Base-by-base conservation (phyloP, 2,329 filamentous ascomycete genomes). In the Alternaria panax region DNA sequence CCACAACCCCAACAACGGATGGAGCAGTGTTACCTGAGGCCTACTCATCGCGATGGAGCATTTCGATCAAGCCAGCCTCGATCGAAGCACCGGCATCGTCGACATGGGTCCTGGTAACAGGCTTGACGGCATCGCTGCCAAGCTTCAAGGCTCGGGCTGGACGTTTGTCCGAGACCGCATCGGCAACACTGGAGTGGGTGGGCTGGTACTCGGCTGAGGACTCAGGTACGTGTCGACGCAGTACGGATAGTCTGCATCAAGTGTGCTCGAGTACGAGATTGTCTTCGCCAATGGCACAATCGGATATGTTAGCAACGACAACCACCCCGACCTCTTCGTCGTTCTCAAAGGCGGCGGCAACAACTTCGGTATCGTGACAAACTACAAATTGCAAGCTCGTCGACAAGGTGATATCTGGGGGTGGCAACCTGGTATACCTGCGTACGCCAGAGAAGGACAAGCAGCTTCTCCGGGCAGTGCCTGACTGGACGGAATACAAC, bases 401-500 rank as follows among this genome's bases (percentile, higher is more conserved):
- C 61, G 38, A 4, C 68, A 72, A 43, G 69, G 64, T 27, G 55
- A 69, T 41, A 63, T 83, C 50, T 84, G 83, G 82, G 82, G 82
- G 81, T 50, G 82, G 82, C n/a, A 80, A 80, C 67, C 75, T 80
- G 28, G 63, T 83, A 45, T 82, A 78, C 66, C 56, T 82, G 71
- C 70, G 71, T 62, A 45, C 65, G 64, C 46, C 75, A 74, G 66
- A 71, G 76, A 66, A 78, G 38, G 70, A 80, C 5, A 68, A 76
- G 5, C 67, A 74, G 5, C 51, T 88, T 1, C 75, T 86, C 12
- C 73, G 74, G 2, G 84, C 84, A 1, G 74, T 84, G 4, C 80
- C 82, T 22, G 83, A 87, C 71, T 88, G 87, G 65, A 86, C 85
- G 6, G 80, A 84, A 64, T 72, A 74, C 59, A 79, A 88, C 72